Evolutionary conservation across 495 filamentous ascomycete species (phyloP).

Genomic region (Xylaria venustula): DNA sequence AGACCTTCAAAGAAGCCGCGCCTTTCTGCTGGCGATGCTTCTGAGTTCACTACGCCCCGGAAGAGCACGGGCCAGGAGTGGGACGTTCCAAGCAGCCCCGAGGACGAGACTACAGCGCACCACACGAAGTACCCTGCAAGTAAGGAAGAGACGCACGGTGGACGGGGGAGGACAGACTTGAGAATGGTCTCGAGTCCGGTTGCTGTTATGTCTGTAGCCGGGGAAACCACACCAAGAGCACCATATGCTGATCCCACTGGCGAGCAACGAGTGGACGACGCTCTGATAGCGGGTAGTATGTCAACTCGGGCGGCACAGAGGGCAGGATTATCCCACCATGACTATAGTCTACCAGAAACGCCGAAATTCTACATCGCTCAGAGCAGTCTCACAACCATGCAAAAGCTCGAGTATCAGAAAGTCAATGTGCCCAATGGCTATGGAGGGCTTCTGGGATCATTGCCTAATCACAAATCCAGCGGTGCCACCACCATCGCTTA

Average conservation of each 20-base stretch:
- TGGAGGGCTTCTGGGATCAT: constrained; percentile 11
- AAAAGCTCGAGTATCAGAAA: constrained; percentile 30
- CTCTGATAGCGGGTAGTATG: not conserved
- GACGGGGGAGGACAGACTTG: constrained; percentile 14
- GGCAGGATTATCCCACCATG: constrained; percentile 15
- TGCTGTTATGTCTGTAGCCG: constrained; percentile 10
- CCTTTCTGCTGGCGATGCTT: constrained; percentile 16
- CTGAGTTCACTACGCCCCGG: constrained; percentile 22
- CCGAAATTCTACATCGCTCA: constrained; percentile 28
- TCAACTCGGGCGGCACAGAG: constrained; percentile 9
- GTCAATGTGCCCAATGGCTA: constrained; percentile 20
- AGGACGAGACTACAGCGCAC: not conserved
- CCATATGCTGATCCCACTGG: not conserved
- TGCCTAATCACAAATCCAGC: constrained; percentile 25
- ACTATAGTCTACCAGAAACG: constrained; percentile 9
- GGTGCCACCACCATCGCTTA: constrained; percentile 26
- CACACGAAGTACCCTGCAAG: constrained; percentile 6
- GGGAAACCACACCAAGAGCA: not conserved
- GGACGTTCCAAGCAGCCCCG: constrained; percentile 31
- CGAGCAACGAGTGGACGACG: not conserved
- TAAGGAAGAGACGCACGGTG: constrained; percentile 18
- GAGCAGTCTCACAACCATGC: constrained; percentile 31
- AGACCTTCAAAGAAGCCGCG: constrained; percentile 17
- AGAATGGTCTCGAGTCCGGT: constrained; percentile 3
- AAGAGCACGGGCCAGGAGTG: constrained; percentile 23